phyloP scores from a whole-genome alignment of 2,329 filamentous ascomycete genomes.

The Sporothrix curviconia region DNA sequence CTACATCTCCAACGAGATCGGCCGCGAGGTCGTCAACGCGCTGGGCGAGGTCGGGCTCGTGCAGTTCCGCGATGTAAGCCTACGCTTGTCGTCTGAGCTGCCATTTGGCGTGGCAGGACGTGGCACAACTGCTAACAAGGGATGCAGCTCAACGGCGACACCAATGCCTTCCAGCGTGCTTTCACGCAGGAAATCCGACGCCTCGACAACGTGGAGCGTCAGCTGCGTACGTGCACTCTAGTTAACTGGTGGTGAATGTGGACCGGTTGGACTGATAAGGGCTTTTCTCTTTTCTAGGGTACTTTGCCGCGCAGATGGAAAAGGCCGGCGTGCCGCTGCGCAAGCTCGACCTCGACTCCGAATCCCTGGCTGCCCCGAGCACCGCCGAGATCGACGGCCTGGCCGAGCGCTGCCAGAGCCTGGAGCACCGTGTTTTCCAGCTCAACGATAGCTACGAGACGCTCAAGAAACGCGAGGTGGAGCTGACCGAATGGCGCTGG shows the following conservation, averaged over 20 bases:
- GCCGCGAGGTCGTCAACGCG: conserved; percentile 92
- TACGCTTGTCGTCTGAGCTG: no score
- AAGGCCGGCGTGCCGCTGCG: conserved; percentile 80
- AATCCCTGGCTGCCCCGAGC: conserved; percentile 78
- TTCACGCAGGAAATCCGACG: conserved; percentile 97
- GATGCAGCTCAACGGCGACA: conserved; percentile 80
- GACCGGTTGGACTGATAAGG: no score
- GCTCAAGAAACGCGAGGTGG: conserved; percentile 93
- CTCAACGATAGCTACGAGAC: conserved; percentile 98
- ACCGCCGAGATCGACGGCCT: conserved; percentile 96
- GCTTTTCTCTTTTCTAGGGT: conserved; percentile 48
- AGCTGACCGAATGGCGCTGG: conserved; percentile 97
- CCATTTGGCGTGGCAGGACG: neutral
- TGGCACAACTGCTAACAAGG: conserved; percentile 15
- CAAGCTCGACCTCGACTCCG: conserved; percentile 84
- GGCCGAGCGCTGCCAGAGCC: conserved; percentile 80
- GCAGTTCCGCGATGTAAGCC: conserved; percentile 89
- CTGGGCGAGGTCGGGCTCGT: conserved; percentile 93
- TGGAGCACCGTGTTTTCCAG: conserved; percentile 85
- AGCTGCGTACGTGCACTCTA: conserved; percentile 71
- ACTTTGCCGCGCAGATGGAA: conserved; percentile 94
- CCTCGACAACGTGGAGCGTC: conserved; percentile 95
- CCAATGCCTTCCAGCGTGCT: conserved; percentile 90
- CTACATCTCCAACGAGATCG: conserved; percentile 98
- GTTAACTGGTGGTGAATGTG: neutral